phyloP scores from a whole-genome alignment of 441 rosid species.

The Populus hybrid region DNA sequence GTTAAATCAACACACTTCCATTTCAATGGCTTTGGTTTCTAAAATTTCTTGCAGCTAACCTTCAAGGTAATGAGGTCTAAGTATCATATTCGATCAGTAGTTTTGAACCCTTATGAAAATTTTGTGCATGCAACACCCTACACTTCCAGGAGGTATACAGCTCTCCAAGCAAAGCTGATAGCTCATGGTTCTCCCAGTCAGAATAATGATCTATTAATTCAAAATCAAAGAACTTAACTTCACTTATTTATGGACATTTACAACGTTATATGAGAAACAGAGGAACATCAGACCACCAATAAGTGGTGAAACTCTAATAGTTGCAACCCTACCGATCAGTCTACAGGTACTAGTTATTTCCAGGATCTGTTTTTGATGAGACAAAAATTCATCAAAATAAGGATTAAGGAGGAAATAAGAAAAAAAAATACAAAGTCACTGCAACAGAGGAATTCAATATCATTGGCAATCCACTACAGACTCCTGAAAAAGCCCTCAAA shows the following conservation, averaged over 20 bases:
- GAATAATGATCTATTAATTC: neutral
- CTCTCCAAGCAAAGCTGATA: neutral
- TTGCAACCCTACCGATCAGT: neutral
- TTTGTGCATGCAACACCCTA: neutral
- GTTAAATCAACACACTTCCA: neutral
- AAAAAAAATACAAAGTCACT: neutral
- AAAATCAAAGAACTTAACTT: neutral
- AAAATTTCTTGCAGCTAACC: neutral
- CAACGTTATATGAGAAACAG: neutral
- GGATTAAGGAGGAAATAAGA: neutral
- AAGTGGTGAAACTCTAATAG: neutral
- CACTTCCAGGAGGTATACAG: neutral
- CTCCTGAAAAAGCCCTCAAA: neutral
- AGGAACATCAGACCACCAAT: neutral
- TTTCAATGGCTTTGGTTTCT: neutral
- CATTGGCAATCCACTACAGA: neutral
- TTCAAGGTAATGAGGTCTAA: neutral
- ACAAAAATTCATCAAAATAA: neutral
- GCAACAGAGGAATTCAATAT: neutral
- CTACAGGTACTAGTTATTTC: neutral
- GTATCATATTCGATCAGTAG: neutral
- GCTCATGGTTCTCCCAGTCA: neutral
- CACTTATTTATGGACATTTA: neutral
- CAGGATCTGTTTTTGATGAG: neutral
- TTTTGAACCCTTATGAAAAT: neutral